phyloP scores from a whole-genome alignment of 2,329 filamentous ascomycete species.

The Nakataea oryzae region DNA sequence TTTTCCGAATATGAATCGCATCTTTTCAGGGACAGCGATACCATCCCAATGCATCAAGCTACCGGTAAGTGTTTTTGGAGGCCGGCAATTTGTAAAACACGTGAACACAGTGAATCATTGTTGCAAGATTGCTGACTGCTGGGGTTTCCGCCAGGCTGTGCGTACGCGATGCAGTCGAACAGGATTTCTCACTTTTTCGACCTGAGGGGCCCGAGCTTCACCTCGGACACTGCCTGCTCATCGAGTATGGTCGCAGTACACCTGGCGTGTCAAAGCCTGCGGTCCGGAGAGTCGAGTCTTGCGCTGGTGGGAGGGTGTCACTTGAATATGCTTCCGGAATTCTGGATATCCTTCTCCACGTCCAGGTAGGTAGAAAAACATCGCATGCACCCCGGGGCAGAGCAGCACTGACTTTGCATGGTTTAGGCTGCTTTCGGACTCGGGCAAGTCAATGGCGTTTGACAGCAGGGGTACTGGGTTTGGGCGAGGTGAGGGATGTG shows the following conservation, averaged over 20 bases:
- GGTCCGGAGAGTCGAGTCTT: constrained; percentile 30
- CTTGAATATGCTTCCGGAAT: constrained; percentile 35
- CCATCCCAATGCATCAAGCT: constrained; percentile 39
- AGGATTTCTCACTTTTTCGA: constrained; percentile 46
- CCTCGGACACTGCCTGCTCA: constrained; percentile 41
- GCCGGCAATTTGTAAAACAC: neutral
- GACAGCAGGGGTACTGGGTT: constrained; percentile 45
- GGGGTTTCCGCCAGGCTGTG: constrained; percentile 22
- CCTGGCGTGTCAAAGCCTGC: constrained; percentile 36
- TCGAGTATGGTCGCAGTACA: constrained; percentile 39
- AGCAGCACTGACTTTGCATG: constrained; percentile 2
- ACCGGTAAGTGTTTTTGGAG: constrained; percentile 27
- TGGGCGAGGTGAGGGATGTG: constrained; percentile 49
- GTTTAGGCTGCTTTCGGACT: constrained; percentile 35
- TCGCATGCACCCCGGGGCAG: constrained; percentile 13
- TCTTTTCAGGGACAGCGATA: constrained; percentile 31
- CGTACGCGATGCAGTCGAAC: constrained; percentile 42
- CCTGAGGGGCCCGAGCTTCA: constrained; percentile 40
- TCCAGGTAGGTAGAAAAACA: constrained; percentile 24
- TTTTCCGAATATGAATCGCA: constrained; percentile 37
- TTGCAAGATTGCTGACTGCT: neutral
- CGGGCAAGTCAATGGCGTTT: constrained; percentile 40
- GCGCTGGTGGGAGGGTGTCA: constrained; percentile 38
- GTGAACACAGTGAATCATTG: neutral
- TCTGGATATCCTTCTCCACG: constrained; percentile 34